phyloP scores from a whole-genome alignment of 257 asterid species.

The Asclepias syriaca region DNA sequence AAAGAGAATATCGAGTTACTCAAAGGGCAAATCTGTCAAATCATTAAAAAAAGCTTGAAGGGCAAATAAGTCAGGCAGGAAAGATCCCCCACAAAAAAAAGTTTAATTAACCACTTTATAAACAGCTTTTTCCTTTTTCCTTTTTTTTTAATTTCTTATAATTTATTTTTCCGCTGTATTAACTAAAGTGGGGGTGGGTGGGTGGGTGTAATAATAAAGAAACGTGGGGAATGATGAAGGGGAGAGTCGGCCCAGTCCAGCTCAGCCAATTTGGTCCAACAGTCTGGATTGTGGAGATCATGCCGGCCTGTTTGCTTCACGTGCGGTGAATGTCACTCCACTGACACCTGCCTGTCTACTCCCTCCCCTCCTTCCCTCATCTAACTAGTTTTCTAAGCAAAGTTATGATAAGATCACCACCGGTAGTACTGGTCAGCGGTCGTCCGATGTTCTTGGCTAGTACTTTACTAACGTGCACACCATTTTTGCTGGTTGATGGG shows the following conservation, averaged over 20 bases:
- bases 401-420: neutral
- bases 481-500: neutral
- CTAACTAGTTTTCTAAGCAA: neutral
- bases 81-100: constrained; percentile 5
- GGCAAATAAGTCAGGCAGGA: neutral
- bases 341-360: constrained; percentile 19
- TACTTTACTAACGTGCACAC: neutral
- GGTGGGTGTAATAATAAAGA: constrained; percentile 18
- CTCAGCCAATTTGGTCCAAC: constrained; percentile 21
- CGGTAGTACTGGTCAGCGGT: constrained; percentile 2
- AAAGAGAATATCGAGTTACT: neutral
- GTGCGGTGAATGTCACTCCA: constrained; percentile 20
- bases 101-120: neutral
- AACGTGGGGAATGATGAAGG: constrained; percentile 23
- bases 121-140: neutral
- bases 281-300: constrained; percentile 14
- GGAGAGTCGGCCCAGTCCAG: constrained; percentile 30
- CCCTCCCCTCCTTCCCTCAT: too few species aligned
- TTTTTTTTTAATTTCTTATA: neutral
- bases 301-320: constrained; percentile 24
- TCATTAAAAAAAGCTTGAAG: neutral
- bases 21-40: neutral
- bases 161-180: neutral
- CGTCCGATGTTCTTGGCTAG: neutral
- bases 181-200: constrained; percentile 12